These are phyloP conservation scores for Salix udensis DNA, from an alignment of 345 rosid species.

Conservation along the genomic window DNA sequence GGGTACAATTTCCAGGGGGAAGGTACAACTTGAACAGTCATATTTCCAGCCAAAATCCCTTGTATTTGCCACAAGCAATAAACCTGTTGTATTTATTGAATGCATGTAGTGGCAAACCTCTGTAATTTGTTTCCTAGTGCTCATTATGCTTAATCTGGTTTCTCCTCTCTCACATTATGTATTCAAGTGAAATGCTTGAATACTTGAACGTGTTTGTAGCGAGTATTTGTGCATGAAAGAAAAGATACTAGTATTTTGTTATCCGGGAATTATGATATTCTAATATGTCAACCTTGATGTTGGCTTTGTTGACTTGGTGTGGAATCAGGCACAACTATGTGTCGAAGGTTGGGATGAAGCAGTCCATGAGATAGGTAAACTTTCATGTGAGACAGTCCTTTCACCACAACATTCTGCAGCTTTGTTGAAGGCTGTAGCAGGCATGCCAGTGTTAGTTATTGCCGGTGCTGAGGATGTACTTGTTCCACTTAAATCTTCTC, in stretches of 20 bases:
- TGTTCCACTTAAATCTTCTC: slow-evolving; percentile 74
- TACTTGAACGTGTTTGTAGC: neutral
- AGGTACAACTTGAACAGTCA: neutral
- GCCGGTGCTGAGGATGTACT: slow-evolving; percentile 88
- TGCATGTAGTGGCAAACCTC: neutral
- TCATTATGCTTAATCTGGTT: neutral
- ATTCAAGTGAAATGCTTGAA: neutral
- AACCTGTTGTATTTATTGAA: neutral
- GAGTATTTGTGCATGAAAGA: neutral
- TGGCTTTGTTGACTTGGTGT: neutral
- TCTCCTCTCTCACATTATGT: neutral
- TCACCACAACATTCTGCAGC: slow-evolving; percentile 50
- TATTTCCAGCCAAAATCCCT: neutral
- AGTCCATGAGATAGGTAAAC: slow-evolving; percentile 82
- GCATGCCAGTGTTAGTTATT: slow-evolving; percentile 68
- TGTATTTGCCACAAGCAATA: neutral
- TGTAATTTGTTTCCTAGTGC: neutral
- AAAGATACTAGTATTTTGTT: neutral
- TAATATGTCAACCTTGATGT: neutral
- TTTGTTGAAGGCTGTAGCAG: slow-evolving; percentile 61
- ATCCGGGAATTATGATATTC: neutral
- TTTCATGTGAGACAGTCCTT: slow-evolving; percentile 77
- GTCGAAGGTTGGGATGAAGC: slow-evolving; percentile 98
- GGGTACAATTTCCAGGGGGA: neutral
- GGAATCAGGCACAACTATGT: slow-evolving; percentile 66